These are phyloP conservation scores for Lomentospora prolificans DNA, from an alignment of 2,329 filamentous ascomycete species.

Conservation along the genomic window DNA sequence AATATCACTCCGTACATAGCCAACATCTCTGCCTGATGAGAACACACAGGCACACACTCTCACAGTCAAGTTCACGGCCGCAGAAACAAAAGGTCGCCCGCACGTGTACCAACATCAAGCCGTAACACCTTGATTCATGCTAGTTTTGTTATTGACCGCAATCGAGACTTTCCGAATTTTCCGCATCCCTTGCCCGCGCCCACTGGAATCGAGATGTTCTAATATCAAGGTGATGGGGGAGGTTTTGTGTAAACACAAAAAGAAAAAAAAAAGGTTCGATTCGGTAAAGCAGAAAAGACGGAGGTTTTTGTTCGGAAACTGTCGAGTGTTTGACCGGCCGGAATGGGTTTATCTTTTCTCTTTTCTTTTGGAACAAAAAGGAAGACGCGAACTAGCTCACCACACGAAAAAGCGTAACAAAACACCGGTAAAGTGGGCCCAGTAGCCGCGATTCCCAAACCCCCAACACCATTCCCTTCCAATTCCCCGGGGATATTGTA, in stretches of 20 bases:
- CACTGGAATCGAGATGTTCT: background rate
- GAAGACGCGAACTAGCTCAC: background rate
- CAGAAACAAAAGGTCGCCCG: no score
- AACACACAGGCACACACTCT: no score
- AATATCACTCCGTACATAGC: background rate
- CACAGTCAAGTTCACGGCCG: no score
- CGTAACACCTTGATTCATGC: conserved; percentile 9
- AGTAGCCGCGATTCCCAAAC: conserved; percentile 7
- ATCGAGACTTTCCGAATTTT: conserved; percentile 4
- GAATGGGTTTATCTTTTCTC: background rate
- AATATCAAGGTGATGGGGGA: background rate
- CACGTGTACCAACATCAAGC: conserved; percentile 4
- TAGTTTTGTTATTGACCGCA: conserved; percentile 5
- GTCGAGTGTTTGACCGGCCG: background rate
- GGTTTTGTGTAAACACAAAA: background rate
- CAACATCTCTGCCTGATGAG: background rate
- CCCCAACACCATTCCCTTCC: conserved; percentile 9
- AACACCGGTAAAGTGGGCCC: conserved; percentile 4
- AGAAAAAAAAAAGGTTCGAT: background rate
- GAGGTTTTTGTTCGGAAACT: background rate
- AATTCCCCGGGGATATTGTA: conserved; percentile 10
- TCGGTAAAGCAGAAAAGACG: background rate
- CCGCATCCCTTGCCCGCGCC: conserved; percentile 1
- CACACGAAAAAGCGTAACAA: conserved; percentile 2
- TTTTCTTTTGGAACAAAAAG: background rate